Evolutionary conservation across 2,329 filamentous ascomycete species (phyloP).

Genomic region (Paraconiothyrium sp.): DNA sequence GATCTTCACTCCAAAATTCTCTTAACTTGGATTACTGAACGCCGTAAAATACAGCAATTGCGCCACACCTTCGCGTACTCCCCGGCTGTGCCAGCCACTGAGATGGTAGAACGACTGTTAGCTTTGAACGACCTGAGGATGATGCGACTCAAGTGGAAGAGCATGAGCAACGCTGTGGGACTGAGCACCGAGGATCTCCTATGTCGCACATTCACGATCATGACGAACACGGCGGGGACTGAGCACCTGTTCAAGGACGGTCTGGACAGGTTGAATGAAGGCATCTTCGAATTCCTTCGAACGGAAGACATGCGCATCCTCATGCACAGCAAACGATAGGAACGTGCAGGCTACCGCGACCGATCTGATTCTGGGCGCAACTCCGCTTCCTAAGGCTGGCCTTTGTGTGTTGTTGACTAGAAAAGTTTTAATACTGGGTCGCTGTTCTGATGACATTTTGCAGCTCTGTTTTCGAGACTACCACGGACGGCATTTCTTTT

Average conservation of each 20-base stretch:
- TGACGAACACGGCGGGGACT: constrained; percentile 47
- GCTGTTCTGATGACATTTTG: constrained; percentile 1
- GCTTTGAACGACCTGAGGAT: constrained; percentile 48
- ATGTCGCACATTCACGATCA: constrained; percentile 39
- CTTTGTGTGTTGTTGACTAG: constrained; percentile 7
- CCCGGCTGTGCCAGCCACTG: constrained; percentile 36
- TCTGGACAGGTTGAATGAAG: constrained; percentile 37
- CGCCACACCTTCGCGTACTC: constrained; percentile 32
- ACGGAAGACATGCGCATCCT: constrained; percentile 46
- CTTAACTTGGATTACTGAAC: constrained; percentile 43
- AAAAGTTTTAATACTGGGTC: constrained; percentile 15
- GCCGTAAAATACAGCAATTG: constrained; percentile 40
- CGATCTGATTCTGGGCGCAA: neutral
- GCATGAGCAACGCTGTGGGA: constrained; percentile 45
- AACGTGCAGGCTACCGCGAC: too few species aligned
- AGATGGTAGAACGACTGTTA: constrained; percentile 42
- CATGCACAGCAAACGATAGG: constrained; percentile 34
- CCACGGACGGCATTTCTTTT: neutral
- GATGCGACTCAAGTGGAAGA: constrained; percentile 49
- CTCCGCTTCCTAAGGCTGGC: constrained; percentile 5
- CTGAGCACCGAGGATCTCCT: constrained; percentile 46
- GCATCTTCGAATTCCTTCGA: constrained; percentile 43
- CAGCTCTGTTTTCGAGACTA: neutral
- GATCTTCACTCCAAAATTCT: constrained; percentile 41
- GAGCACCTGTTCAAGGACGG: constrained; percentile 48